Conservation (phyloP, 2,329 filamentous ascomycete species). For the Fusarium decemcellulare region DNA sequence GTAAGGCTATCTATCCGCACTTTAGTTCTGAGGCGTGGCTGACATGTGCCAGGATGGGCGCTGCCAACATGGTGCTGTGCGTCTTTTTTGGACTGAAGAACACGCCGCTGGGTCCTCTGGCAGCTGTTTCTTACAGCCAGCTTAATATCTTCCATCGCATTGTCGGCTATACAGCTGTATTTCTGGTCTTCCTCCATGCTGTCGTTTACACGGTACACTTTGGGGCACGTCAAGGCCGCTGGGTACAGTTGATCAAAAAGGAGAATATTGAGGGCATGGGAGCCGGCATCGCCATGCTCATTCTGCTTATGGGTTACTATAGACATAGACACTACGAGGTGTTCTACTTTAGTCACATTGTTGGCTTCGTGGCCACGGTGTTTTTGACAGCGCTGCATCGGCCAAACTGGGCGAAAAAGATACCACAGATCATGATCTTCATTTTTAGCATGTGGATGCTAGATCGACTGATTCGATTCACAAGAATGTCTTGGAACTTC, state of each 20-base stretch:
- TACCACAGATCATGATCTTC: slow-evolving; percentile 56
- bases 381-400: slow-evolving; percentile 60
- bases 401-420: slow-evolving; percentile 55
- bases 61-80: slow-evolving; percentile 57
- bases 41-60: slow-evolving; percentile 57
- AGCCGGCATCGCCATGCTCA: slow-evolving; percentile 54
- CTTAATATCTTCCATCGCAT: slow-evolving; percentile 63
- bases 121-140: slow-evolving; percentile 55
- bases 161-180: slow-evolving; percentile 59
- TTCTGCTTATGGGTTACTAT: slow-evolving; percentile 52
- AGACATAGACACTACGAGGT: slow-evolving; percentile 60
- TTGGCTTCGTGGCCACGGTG: slow-evolving; percentile 57
- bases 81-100: slow-evolving; percentile 64
- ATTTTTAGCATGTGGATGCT: slow-evolving; percentile 57
- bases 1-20: slow-evolving; percentile 9
- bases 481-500: slow-evolving; percentile 2
- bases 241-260: slow-evolving; percentile 7
- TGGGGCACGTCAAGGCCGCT: slow-evolving; percentile 29
- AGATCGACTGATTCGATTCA: slow-evolving; percentile 59
- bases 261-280: slow-evolving; percentile 33
- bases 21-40: not conserved
- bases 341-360: slow-evolving; percentile 62
- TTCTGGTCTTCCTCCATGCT: slow-evolving; percentile 55
- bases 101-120: slow-evolving; percentile 57
- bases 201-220: slow-evolving; percentile 52